Evolutionary conservation across 2,329 filamentous ascomycete genomes (phyloP).

Genomic region (Coniochaeta sp.): DNA sequence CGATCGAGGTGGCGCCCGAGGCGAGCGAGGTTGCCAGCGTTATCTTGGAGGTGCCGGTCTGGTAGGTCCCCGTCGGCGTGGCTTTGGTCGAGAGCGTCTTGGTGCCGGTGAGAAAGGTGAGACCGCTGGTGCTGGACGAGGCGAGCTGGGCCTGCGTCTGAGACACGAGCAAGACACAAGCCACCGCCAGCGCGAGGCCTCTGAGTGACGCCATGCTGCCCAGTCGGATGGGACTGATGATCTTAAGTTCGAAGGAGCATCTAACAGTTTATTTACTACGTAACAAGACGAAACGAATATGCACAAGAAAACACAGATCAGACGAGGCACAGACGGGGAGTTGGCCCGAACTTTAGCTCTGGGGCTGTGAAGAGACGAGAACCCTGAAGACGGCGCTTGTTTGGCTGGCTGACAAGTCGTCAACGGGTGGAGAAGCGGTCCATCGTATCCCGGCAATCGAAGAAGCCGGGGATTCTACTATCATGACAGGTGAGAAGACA

Average conservation of each 20-base stretch:
- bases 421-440: not conserved
- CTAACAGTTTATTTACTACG: not conserved
- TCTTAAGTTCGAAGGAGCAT: not conserved
- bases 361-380: not conserved
- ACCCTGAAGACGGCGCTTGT: not conserved
- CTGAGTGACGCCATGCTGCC: slow-evolving; percentile 1
- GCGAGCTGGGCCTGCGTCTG: not conserved
- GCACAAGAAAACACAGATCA: not conserved
- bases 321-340: not conserved
- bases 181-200: not conserved
- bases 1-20: slow-evolving; percentile 11
- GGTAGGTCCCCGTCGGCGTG: slow-evolving; percentile 38
- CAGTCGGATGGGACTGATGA: not conserved
- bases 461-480: no score
- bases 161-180: not conserved
- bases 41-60: slow-evolving; percentile 32
- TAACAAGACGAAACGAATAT: not conserved
- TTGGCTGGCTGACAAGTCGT: not conserved
- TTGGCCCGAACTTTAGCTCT: not conserved
- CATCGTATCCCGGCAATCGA: not conserved
- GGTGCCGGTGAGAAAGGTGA: slow-evolving; percentile 29
- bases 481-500: no score
- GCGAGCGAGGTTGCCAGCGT: slow-evolving; percentile 26
- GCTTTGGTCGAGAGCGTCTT: slow-evolving; percentile 14
- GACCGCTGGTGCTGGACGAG: slow-evolving; percentile 20